Conservation (phyloP, 2,329 filamentous ascomycete genomes). For the Westerdykella aurantiaca region DNA sequence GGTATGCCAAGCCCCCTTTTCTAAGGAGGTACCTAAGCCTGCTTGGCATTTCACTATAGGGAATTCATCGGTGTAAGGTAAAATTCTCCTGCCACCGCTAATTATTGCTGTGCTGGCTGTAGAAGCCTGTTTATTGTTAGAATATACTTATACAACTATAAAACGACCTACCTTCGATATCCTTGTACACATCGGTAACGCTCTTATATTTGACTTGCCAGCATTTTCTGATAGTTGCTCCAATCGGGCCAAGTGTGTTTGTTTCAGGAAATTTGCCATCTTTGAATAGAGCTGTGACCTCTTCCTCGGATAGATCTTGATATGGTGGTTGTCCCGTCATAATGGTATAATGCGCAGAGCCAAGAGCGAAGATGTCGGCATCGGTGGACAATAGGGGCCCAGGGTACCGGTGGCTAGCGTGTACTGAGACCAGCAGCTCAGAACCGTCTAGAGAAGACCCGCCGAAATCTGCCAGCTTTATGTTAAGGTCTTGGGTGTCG, state of each 20-base stretch:
- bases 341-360: constrained; percentile 5
- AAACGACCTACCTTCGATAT: too few species aligned
- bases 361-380: constrained; percentile 7
- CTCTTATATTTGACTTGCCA: constrained; percentile 6
- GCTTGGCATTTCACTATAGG: too few species aligned
- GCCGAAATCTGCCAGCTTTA: constrained; percentile 8
- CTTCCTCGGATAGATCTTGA: constrained; percentile 3
- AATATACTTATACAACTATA: too few species aligned
- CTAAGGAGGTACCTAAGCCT: too few species aligned
- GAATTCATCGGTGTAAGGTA: too few species aligned
- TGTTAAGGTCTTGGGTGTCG: constrained; percentile 4
- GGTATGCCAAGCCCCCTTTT: too few species aligned
- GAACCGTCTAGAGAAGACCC: constrained; percentile 7
- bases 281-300: constrained; percentile 4
- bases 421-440: constrained; percentile 5
- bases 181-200: neutral
- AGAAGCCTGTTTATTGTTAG: too few species aligned
- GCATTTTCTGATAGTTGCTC: constrained; percentile 5
- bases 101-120: too few species aligned
- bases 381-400: constrained; percentile 3
- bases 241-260: constrained; percentile 4
- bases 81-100: too few species aligned
- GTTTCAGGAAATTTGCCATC: constrained; percentile 5
- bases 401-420: constrained; percentile 5
- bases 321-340: constrained; percentile 6